phyloP scores from a whole-genome alignment of 345 rosid genomes.

The Dipteronia sinensis region DNA sequence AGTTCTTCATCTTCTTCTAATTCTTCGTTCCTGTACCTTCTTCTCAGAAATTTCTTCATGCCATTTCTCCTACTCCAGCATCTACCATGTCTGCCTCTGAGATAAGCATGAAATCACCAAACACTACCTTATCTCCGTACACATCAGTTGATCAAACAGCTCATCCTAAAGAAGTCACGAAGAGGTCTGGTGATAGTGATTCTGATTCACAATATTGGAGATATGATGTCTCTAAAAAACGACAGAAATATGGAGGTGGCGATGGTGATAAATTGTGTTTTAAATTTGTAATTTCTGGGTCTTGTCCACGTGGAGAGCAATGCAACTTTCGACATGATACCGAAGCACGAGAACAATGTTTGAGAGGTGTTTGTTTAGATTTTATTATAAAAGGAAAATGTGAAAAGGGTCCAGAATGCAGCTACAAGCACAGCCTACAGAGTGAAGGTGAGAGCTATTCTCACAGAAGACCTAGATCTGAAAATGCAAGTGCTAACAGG shows the following conservation, averaged over 20 bases:
- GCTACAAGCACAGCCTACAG: slow-evolving; percentile 77
- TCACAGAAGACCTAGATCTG: slow-evolving; percentile 50
- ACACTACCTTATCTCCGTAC: slow-evolving; percentile 71
- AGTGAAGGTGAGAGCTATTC: slow-evolving; percentile 48
- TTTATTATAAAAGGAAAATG: slow-evolving; percentile 89
- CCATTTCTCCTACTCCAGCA: slow-evolving; percentile 79
- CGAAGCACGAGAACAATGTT: slow-evolving; percentile 79
- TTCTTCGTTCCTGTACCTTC: slow-evolving; percentile 16
- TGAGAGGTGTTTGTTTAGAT: slow-evolving; percentile 93
- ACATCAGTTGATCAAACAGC: slow-evolving; percentile 45
- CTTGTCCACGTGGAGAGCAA: slow-evolving; percentile 72
- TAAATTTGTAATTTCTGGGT: slow-evolving; percentile 81
- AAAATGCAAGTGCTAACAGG: slow-evolving; percentile 55
- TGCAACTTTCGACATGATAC: slow-evolving; percentile 75
- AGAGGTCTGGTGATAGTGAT: slow-evolving; percentile 48
- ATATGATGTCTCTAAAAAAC: slow-evolving; percentile 80
- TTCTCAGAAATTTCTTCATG: slow-evolving; percentile 88
- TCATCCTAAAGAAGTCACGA: slow-evolving; percentile 45
- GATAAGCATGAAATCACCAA: slow-evolving; percentile 67
- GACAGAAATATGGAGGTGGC: slow-evolving; percentile 65
- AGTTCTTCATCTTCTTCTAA: slow-evolving; percentile 9
- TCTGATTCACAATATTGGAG: slow-evolving; percentile 91
- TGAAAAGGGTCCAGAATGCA: slow-evolving; percentile 93
- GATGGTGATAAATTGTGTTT: slow-evolving; percentile 70
- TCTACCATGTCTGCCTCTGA: slow-evolving; percentile 78